Evolutionary conservation across 129 eudicot species (phyloP).

Genomic region (Scalesia atractyloides): DNA sequence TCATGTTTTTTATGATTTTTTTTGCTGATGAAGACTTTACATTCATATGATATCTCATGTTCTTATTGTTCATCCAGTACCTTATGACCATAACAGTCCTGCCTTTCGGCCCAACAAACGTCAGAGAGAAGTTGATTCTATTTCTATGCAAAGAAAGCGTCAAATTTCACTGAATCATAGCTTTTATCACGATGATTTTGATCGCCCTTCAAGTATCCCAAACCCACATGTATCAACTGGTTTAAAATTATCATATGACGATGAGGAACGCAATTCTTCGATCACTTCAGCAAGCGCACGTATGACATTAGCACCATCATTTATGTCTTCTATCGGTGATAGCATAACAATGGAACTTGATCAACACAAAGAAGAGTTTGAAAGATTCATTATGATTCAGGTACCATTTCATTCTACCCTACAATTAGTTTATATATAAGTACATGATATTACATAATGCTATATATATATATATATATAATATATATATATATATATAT

Average conservation of each 20-base stretch:
- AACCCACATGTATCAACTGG: constrained; percentile 88
- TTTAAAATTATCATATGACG: constrained; percentile 83
- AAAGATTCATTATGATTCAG: constrained; percentile 74
- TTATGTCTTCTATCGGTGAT: constrained; percentile 66
- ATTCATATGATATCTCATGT: constrained; percentile 2
- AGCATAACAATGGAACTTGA: constrained; percentile 73
- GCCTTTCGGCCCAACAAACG: constrained; percentile 57
- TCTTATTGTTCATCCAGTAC: constrained; percentile 51
- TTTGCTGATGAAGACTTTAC: not conserved
- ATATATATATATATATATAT: no score
- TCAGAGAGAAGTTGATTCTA: constrained; percentile 58
- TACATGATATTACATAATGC: not conserved
- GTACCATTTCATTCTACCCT: constrained; percentile 34
- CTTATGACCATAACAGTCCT: constrained; percentile 56
- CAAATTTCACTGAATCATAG: constrained; percentile 68
- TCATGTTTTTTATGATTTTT: not conserved
- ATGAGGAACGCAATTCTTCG: constrained; percentile 91
- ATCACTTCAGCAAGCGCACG: constrained; percentile 93
- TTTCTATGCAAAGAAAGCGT: constrained; percentile 67
- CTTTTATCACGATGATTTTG: constrained; percentile 58
- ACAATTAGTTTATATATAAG: not conserved
- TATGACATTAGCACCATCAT: constrained; percentile 61
- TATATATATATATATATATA: no score
- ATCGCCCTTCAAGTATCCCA: constrained; percentile 49
- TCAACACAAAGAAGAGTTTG: constrained; percentile 75